These are phyloP conservation scores for Colletotrichum plurivorum DNA, from an alignment of 2,329 filamentous ascomycete species.

Conservation along the genomic window DNA sequence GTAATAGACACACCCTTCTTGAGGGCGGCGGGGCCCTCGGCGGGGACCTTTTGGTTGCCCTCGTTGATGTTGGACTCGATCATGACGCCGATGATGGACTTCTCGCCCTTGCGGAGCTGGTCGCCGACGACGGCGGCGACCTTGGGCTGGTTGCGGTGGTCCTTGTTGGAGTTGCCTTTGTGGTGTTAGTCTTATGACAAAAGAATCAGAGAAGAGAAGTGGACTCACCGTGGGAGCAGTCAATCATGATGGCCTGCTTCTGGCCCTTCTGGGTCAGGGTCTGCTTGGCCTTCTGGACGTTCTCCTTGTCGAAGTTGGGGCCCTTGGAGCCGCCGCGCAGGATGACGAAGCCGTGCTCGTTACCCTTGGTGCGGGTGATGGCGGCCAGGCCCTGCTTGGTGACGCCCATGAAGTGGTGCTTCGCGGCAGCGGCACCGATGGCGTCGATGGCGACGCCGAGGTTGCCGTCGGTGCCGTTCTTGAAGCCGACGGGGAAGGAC, in stretches of 20 bases:
- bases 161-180: constrained; percentile 93
- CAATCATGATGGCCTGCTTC: constrained; percentile 94
- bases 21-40: constrained; percentile 82
- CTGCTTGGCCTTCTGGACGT: constrained; percentile 83
- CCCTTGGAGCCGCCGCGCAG: constrained; percentile 91
- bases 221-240: constrained; percentile 91
- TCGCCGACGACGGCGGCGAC: constrained; percentile 87
- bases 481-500: constrained; percentile 98
- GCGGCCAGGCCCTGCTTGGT: constrained; percentile 97
- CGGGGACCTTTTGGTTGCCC: constrained; percentile 87
- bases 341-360: constrained; percentile 98
- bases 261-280: constrained; percentile 86
- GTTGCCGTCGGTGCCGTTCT: constrained; percentile 97
- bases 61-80: constrained; percentile 98
- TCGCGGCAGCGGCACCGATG: constrained; percentile 87
- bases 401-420: constrained; percentile 98
- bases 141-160: constrained; percentile 97
- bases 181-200: not conserved
- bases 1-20: constrained; percentile 96
- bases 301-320: constrained; percentile 93
- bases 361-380: constrained; percentile 92
- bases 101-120: constrained; percentile 89
- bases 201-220: not conserved
- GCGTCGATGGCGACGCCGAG: constrained; percentile 94
- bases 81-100: constrained; percentile 95